Base-by-base conservation (phyloP, 495 filamentous ascomycete genomes). In the Hypoxylon intermedium region DNA sequence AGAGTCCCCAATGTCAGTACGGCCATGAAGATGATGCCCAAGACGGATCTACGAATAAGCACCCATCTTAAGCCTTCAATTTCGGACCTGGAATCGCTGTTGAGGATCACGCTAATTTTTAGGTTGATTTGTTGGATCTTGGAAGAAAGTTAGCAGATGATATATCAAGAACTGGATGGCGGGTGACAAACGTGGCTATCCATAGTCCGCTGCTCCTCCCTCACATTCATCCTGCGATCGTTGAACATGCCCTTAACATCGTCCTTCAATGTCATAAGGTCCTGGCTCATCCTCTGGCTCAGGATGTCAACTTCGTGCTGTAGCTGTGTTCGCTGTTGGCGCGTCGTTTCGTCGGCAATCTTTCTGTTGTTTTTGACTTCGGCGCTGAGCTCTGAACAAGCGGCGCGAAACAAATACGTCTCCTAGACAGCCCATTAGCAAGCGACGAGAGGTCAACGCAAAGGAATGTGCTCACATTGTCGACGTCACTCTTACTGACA, bases 281-380 rank as follows among this genome's bases (percentile, higher is more conserved):
- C 92, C 67, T 95, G 91, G 37, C 84, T 87, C 55, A 96, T 78
- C 30, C 85, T 78, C 75, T 97, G 93, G 43, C 82, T 88, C 41
- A 98, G 69, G 23, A 96, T 92, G 75, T 99, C 94, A n/a, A 89
- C 85, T 71, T 97, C 93, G 67, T 96, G 91, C 75, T 96, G 91
- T 60, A 98, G 72, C 41, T 92, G 86, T 9, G 88, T 89, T 41
- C 93, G 80, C 62, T 96, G 90, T 56, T 89, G 86, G 34, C 91
- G 85, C 71, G 87, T 84, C 47, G 83, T 87, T 79, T 85, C 89
- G 60, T 84, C 87, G 67, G 78, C 87, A 34, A 75, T 72, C 54
- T 82, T 81, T 21, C 81, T 72, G 58, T 76, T 79, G 55, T 84
- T 83, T 55, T 84, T 83, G 9, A 96, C 83, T 63, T 93, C 92